A percentile compares a stretch with the other conserved stretches of the same genome.
Conservation (phyloP, 768 basidiomycete genomes). For the Boletus fagicola region DNA sequence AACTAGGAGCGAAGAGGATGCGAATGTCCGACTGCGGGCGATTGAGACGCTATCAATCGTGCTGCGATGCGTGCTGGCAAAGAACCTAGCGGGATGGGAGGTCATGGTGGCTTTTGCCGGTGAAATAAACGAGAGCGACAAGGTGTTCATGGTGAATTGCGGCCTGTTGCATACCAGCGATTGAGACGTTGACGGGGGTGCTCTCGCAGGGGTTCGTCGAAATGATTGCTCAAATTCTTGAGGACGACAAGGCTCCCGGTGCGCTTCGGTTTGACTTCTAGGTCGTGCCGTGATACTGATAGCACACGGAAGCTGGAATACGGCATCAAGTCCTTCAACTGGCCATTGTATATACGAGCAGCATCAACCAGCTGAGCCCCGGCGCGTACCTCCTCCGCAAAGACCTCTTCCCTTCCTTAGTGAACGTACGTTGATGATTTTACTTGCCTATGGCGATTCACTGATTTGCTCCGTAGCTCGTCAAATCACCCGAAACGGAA, state of each 20-base stretch:
- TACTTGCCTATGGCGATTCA: neutral
- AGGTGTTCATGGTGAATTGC: constrained; percentile 48
- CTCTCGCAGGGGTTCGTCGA: constrained; percentile 47
- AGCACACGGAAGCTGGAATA: constrained; percentile 36
- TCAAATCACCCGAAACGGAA: constrained; percentile 54
- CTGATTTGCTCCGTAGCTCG: constrained; percentile 39
- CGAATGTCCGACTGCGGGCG: constrained; percentile 35
- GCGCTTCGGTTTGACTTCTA: neutral
- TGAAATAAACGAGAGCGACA: constrained; percentile 55
- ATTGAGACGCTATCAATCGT: constrained; percentile 51
- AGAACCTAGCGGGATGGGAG: constrained; percentile 67
- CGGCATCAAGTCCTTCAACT: constrained; percentile 58
- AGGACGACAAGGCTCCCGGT: constrained; percentile 42
- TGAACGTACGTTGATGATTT: constrained; percentile 37
- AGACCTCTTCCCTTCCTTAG: constrained; percentile 58
- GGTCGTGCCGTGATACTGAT: neutral
- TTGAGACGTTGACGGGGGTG: neutral
- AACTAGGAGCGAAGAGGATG: constrained; percentile 29
- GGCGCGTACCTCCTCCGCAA: constrained; percentile 68
- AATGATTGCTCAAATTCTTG: constrained; percentile 46
- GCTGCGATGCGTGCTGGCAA: constrained; percentile 48
- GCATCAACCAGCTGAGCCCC: constrained; percentile 61
- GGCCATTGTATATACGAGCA: constrained; percentile 56
- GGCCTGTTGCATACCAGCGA: neutral
- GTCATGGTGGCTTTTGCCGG: constrained; percentile 69